Percentiles rank a stretch among this genome's conserved stretches.
phyloP scores from a whole-genome alignment of 2,329 filamentous ascomycete species.

The Aspergillus sp. region DNA sequence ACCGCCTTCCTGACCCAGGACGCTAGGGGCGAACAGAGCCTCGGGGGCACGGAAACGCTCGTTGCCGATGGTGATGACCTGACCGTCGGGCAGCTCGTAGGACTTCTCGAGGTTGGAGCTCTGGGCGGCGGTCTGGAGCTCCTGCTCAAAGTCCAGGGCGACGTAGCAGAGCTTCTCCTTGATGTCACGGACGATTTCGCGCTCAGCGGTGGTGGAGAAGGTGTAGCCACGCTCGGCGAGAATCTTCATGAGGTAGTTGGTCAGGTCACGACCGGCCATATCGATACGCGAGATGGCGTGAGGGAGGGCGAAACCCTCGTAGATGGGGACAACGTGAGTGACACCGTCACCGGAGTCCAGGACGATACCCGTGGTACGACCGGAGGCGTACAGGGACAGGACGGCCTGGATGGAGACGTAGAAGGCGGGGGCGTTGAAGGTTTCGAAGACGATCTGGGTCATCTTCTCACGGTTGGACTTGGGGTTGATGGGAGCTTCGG shows the following conservation, averaged over 20 bases:
- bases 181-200: conserved; percentile 99
- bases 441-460: conserved; percentile 99
- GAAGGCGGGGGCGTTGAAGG: conserved; percentile 99
- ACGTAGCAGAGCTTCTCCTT: conserved; percentile 99
- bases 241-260: conserved; percentile 99
- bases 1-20: conserved; percentile 94
- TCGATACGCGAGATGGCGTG: conserved; percentile 99
- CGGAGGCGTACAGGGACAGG: conserved; percentile 96
- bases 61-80: conserved; percentile 99
- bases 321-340: conserved; percentile 99
- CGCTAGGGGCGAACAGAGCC: conserved; percentile 98
- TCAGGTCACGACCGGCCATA: conserved; percentile 99
- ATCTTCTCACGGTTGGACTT: conserved; percentile 99
- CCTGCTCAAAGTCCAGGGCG: conserved; percentile 99
- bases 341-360: conserved; percentile 99
- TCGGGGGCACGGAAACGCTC: conserved; percentile 99
- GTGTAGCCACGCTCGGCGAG: conserved; percentile 98
- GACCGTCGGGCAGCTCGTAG: conserved; percentile 97
- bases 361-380: conserved; percentile 99
- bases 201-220: conserved; percentile 99
- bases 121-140: conserved; percentile 99
- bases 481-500: conserved; percentile 99
- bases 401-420: conserved; percentile 99
- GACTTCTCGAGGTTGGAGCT: conserved; percentile 99
- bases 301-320: conserved; percentile 99